phyloP scores from a whole-genome alignment of 176 grass and related monocot species.

The Oryza brachyantha region DNA sequence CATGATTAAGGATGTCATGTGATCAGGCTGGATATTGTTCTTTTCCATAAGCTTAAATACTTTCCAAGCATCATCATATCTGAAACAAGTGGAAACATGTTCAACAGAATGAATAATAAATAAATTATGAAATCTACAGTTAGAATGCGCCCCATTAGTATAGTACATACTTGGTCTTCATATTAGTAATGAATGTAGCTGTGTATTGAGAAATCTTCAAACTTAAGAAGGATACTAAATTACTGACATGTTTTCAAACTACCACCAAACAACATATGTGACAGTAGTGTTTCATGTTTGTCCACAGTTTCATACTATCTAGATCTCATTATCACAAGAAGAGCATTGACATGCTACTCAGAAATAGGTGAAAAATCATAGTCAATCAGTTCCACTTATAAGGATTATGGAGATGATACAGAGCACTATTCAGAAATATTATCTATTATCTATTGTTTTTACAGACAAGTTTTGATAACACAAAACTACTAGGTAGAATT shows the following conservation, averaged over 20 bases:
- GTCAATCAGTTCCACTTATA: neutral
- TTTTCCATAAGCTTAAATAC: constrained; percentile 73
- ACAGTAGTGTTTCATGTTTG: too few species aligned
- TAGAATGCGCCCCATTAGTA: constrained; percentile 15
- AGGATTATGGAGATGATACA: neutral
- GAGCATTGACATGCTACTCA: neutral
- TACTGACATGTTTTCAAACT: too few species aligned
- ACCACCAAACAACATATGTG: neutral
- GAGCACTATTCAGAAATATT: neutral
- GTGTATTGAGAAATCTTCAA: neutral
- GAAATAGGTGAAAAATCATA: neutral
- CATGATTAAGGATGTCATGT: constrained; percentile 70
- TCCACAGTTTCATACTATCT: neutral
- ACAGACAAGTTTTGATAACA: neutral
- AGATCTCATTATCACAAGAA: neutral
- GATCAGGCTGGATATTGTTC: constrained; percentile 73
- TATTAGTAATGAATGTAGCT: constrained; percentile 1
- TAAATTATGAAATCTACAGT: neutral
- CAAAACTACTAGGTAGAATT: neutral
- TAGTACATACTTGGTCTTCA: neutral
- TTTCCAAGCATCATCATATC: constrained; percentile 77
- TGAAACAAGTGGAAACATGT: constrained; percentile 25
- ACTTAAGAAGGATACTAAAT: neutral
- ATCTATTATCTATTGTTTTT: neutral
- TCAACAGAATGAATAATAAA: constrained; percentile 8